phyloP scores from a whole-genome alignment of 345 rosid species.

The Hibiscus trionum region DNA sequence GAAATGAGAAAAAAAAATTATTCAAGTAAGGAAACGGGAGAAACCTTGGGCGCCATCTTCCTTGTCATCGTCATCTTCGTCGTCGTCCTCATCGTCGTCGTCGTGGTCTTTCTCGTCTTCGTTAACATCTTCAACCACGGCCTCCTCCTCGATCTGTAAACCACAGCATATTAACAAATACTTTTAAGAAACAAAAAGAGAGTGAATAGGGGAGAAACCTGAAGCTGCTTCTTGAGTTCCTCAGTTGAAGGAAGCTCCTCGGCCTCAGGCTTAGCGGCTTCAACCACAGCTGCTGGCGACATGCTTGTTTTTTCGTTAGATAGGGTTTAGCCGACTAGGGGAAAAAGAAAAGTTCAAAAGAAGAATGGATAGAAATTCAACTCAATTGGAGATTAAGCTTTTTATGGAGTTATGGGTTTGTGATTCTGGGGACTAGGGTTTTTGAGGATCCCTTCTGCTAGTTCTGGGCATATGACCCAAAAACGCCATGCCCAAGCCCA shows the following conservation, averaged over 20 bases:
- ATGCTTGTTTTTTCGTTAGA: slow-evolving; percentile 16
- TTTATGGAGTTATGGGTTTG: neutral
- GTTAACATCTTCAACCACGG: slow-evolving; percentile 28
- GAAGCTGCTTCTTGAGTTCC: slow-evolving; percentile 29
- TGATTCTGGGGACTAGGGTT: neutral
- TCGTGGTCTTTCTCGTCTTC: slow-evolving; percentile 76
- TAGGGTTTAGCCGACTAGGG: neutral
- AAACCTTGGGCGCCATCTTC: slow-evolving; percentile 55
- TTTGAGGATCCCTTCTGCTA: neutral
- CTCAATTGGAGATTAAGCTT: neutral
- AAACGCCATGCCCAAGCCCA: neutral
- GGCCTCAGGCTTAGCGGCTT: slow-evolving; percentile 27
- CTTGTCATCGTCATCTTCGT: slow-evolving; percentile 57
- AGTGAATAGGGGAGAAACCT: slow-evolving; percentile 16
- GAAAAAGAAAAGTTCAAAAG: too few relatives aligned
- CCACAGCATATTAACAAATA: neutral
- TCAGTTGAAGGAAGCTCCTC: slow-evolving; percentile 28
- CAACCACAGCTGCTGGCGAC: slow-evolving; percentile 57
- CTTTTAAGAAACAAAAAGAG: too few relatives aligned
- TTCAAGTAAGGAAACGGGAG: neutral
- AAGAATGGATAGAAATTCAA: neutral
- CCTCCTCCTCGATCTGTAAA: slow-evolving; percentile 29
- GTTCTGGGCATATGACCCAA: neutral
- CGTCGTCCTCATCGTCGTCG: slow-evolving; percentile 61
- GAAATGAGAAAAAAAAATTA: neutral